Conservation (phyloP, 2,329 filamentous ascomycete species). For the Alternaria postmessia region DNA sequence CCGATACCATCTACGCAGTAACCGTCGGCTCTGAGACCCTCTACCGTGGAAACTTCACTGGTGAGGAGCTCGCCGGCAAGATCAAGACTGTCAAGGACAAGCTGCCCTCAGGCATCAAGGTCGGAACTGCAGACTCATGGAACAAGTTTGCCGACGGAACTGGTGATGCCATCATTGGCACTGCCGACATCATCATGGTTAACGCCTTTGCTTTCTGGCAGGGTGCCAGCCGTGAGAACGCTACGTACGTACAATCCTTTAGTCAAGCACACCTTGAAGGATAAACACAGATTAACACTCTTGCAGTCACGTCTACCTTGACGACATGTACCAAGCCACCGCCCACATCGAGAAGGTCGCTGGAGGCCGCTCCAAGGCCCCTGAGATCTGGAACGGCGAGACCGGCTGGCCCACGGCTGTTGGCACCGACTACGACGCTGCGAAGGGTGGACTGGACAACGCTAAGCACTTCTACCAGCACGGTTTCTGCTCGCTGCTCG, state of each 20-base stretch:
- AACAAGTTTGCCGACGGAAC: slow-evolving; percentile 76
- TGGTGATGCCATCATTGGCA: slow-evolving; percentile 69
- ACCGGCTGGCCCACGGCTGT: slow-evolving; percentile 48
- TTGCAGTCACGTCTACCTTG: slow-evolving; percentile 64
- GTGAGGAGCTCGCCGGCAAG: slow-evolving; percentile 65
- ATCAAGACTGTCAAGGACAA: slow-evolving; percentile 68
- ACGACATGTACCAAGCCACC: slow-evolving; percentile 72
- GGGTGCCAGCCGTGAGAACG: slow-evolving; percentile 65
- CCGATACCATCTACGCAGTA: slow-evolving; percentile 70
- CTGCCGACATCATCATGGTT: slow-evolving; percentile 68
- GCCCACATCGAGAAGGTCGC: slow-evolving; percentile 68
- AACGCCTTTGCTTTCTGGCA: slow-evolving; percentile 81
- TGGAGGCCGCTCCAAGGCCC: slow-evolving; percentile 59
- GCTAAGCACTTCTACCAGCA: slow-evolving; percentile 68
- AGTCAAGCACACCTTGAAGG: background rate
- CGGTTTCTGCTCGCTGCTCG: slow-evolving; percentile 69
- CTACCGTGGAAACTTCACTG: slow-evolving; percentile 73
- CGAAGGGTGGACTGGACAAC: slow-evolving; percentile 67
- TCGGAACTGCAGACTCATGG: slow-evolving; percentile 77
- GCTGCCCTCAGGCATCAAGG: slow-evolving; percentile 61
- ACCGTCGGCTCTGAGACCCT: slow-evolving; percentile 76
- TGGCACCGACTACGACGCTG: slow-evolving; percentile 68
- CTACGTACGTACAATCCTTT: slow-evolving; percentile 47
- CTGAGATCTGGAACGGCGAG: slow-evolving; percentile 64
- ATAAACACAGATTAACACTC: background rate